These are phyloP conservation scores for Penicillium maclennaniae DNA, from an alignment of 495 filamentous ascomycete species.

Conservation along the genomic window DNA sequence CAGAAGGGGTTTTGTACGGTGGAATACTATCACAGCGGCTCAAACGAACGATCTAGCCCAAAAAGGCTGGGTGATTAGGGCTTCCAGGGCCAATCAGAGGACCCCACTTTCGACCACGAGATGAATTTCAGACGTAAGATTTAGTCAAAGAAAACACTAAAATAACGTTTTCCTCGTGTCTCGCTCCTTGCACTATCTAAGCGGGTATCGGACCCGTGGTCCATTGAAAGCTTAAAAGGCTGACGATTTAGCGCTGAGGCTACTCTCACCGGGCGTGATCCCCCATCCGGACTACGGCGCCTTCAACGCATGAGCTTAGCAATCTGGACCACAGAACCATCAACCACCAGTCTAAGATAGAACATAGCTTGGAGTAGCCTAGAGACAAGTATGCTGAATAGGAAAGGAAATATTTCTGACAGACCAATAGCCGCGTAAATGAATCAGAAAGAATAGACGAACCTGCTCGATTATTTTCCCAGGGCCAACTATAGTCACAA, in stretches of 20 bases:
- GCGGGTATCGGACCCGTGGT: background rate
- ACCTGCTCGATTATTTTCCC: too few species aligned
- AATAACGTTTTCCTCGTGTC: background rate
- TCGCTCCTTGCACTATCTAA: background rate
- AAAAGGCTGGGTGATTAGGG: too few species aligned
- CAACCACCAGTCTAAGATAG: too few species aligned
- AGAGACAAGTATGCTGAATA: background rate
- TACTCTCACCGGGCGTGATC: background rate
- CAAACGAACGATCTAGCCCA: too few species aligned
- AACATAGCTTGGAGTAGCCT: background rate
- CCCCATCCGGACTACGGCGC: background rate
- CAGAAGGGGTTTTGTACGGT: too few species aligned
- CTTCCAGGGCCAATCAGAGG: too few species aligned
- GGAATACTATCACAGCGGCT: too few species aligned
- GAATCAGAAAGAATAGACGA: background rate
- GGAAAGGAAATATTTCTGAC: background rate
- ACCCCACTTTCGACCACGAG: too few species aligned
- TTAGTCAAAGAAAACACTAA: too few species aligned
- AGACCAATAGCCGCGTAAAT: background rate
- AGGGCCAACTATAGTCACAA: too few species aligned
- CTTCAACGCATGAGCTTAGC: background rate
- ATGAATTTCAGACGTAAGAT: too few species aligned
- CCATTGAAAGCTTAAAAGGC: background rate
- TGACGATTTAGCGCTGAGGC: background rate
- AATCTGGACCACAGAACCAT: background rate